phyloP scores from a whole-genome alignment of 306 rosid species.

The Dicorynia guianensis region DNA sequence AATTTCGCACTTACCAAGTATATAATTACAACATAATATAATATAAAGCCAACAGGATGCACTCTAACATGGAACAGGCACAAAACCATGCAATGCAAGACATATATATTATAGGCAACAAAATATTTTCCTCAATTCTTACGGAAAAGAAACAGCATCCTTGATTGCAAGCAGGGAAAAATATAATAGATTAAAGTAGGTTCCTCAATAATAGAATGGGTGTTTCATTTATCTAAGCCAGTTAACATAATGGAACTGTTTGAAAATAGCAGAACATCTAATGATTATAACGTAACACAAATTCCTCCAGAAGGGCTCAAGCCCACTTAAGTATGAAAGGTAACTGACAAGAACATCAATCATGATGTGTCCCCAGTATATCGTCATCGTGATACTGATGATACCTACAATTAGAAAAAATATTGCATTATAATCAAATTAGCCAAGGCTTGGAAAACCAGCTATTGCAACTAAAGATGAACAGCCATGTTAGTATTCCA shows the following conservation, averaged over 20 bases:
- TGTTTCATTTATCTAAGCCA: constrained; percentile 12
- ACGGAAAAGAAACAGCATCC: background rate
- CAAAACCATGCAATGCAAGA: background rate
- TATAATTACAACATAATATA: too few species aligned
- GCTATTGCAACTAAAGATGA: constrained; percentile 32
- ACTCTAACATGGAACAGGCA: too few species aligned
- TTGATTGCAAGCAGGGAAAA: background rate
- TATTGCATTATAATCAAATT: background rate
- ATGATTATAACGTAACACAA: too few species aligned
- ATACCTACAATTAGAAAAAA: constrained; percentile 49
- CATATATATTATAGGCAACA: background rate
- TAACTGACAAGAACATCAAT: constrained; percentile 46
- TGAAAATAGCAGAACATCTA: constrained; percentile 30
- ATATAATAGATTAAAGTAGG: background rate
- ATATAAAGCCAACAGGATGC: too few species aligned
- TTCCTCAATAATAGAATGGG: constrained; percentile 16
- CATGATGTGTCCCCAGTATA: constrained; percentile 62
- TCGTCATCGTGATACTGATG: constrained; percentile 59
- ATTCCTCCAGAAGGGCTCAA: constrained; percentile 19
- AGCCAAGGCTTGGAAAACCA: constrained; percentile 19
- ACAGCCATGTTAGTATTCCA: too few species aligned
- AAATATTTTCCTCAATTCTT: background rate
- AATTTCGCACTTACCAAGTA: too few species aligned
- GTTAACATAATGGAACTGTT: constrained; percentile 26
- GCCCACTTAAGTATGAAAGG: background rate